Percentiles rank a stretch among this genome's conserved stretches.
Evolutionary conservation across 805 yeast genomes (phyloP).

Genomic region (Wickerhamomyces mucosus): DNA sequence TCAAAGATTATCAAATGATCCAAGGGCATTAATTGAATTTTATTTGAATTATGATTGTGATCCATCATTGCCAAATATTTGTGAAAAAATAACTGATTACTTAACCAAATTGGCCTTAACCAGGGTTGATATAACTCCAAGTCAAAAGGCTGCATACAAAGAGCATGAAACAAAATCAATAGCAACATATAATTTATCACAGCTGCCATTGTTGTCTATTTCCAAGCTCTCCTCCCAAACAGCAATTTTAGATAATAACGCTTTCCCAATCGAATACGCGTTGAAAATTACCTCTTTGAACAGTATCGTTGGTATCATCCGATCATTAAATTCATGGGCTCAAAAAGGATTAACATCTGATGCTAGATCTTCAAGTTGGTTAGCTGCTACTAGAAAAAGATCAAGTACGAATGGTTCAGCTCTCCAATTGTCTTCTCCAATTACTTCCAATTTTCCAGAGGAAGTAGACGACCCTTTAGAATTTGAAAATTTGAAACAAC

Average conservation of each 20-base stretch:
- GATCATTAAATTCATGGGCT: conserved; percentile 82
- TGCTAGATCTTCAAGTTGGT: conserved; percentile 11
- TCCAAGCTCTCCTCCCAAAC: conserved; percentile 41
- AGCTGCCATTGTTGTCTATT: conserved; percentile 70
- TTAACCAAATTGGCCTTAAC: conserved; percentile 58
- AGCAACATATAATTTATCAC: conserved; percentile 63
- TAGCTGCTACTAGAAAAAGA: conserved; percentile 16
- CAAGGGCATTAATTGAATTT: conserved; percentile 83
- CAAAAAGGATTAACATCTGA: conserved; percentile 44
- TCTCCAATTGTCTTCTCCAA: conserved; percentile 4
- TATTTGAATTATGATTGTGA: conserved; percentile 96
- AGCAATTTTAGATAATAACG: conserved; percentile 43
- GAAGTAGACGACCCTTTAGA: conserved; percentile 69
- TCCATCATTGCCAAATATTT: conserved; percentile 65
- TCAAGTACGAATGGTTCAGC: conserved; percentile 20
- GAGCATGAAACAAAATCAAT: conserved; percentile 46
- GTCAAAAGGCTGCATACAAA: conserved; percentile 50
- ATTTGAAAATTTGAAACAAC: conserved; percentile 74
- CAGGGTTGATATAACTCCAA: conserved; percentile 60
- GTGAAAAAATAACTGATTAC: conserved; percentile 74
- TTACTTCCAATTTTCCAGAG: conserved; percentile 7
- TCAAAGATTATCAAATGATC: conserved; percentile 76
- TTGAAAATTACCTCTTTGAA: conserved; percentile 74
- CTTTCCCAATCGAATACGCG: conserved; percentile 73
- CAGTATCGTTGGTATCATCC: conserved; percentile 71